A percentile compares a stretch with the other conserved stretches of the same genome.
Conservation (phyloP, 306 rosid genomes). For the Sphenostylis stenocarpa region DNA sequence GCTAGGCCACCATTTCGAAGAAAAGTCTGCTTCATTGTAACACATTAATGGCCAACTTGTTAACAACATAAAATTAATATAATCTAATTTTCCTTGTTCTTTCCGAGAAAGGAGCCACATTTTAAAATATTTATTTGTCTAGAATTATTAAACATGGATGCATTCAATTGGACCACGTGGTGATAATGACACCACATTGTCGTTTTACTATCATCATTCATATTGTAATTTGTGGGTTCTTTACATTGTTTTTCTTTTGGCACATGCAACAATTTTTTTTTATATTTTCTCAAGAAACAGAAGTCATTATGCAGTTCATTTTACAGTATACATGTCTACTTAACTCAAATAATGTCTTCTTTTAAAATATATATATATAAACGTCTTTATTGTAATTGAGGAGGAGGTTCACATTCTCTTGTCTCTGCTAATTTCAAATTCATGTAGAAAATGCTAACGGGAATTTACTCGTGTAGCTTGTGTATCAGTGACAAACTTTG, state of each 20-base stretch:
- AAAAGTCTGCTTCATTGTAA: slow-evolving; percentile 30
- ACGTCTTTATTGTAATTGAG: too few species aligned
- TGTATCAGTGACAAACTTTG: too few species aligned
- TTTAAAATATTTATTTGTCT: slow-evolving; percentile 5
- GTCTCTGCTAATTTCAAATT: too few species aligned
- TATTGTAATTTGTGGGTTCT: slow-evolving; percentile 7
- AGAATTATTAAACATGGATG: too few species aligned
- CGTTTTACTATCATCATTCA: slow-evolving; percentile 35
- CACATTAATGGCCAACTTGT: slow-evolving; percentile 33
- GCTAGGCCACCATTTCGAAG: slow-evolving; percentile 34
- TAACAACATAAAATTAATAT: slow-evolving; percentile 19
- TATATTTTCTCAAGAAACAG: background rate
- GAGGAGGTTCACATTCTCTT: too few species aligned
- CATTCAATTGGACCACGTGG: slow-evolving; percentile 43
- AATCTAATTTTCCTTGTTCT: slow-evolving; percentile 36
- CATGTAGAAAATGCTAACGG: too few species aligned
- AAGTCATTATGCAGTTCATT: background rate
- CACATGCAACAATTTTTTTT: background rate
- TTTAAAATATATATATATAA: too few species aligned
- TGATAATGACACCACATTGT: slow-evolving; percentile 41
- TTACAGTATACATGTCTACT: background rate
- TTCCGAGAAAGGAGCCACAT: slow-evolving; percentile 40
- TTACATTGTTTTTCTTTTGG: slow-evolving; percentile 13
- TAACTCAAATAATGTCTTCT: too few species aligned
- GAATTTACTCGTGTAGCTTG: too few species aligned